These are phyloP conservation scores for Cryptococcus floricola DNA, from an alignment of 1,284 basidiomycete species.

Conservation along the genomic window DNA sequence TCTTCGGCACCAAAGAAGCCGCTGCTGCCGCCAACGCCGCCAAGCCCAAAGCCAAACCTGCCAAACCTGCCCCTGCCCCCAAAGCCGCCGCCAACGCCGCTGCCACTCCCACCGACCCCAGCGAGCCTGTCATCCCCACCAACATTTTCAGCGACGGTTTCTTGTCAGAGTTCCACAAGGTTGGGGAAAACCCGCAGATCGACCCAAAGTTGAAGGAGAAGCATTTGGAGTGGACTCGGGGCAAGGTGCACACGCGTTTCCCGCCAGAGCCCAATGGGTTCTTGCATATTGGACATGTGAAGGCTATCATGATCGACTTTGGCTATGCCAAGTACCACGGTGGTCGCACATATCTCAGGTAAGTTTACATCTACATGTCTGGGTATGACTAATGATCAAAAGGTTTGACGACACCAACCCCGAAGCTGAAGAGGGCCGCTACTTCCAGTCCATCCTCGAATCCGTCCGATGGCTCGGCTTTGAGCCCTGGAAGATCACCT, in stretches of 20 bases:
- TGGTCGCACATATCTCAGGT: slow-evolving; percentile 84
- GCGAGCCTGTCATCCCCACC: slow-evolving; percentile 41
- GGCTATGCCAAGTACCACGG: slow-evolving; percentile 90
- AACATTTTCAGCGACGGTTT: slow-evolving; percentile 91
- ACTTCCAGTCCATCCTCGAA: slow-evolving; percentile 95
- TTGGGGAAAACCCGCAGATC: slow-evolving; percentile 90
- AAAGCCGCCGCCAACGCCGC: slow-evolving; percentile 59
- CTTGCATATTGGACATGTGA: slow-evolving; percentile 95
- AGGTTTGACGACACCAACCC: slow-evolving; percentile 97
- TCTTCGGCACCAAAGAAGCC: slow-evolving; percentile 73
- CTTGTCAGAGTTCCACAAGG: slow-evolving; percentile 86
- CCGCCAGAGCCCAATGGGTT: slow-evolving; percentile 98
- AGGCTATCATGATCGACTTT: slow-evolving; percentile 98
- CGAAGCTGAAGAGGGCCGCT: slow-evolving; percentile 91
- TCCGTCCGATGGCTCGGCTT: slow-evolving; percentile 95
- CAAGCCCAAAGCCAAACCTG: slow-evolving; percentile 60
- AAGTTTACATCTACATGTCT: slow-evolving; percentile 8
- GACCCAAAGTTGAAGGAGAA: slow-evolving; percentile 70
- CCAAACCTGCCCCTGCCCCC: slow-evolving; percentile 58
- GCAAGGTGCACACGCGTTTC: slow-evolving; percentile 90
- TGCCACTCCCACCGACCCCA: slow-evolving; percentile 53
- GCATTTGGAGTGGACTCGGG: slow-evolving; percentile 77
- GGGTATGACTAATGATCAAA: neutral
- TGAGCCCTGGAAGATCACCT: slow-evolving; percentile 98
- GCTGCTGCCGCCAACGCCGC: slow-evolving; percentile 60